These are phyloP conservation scores for Scenedesmus sp. DNA, from an alignment of 163 green algal genomes.

Conservation along the genomic window DNA sequence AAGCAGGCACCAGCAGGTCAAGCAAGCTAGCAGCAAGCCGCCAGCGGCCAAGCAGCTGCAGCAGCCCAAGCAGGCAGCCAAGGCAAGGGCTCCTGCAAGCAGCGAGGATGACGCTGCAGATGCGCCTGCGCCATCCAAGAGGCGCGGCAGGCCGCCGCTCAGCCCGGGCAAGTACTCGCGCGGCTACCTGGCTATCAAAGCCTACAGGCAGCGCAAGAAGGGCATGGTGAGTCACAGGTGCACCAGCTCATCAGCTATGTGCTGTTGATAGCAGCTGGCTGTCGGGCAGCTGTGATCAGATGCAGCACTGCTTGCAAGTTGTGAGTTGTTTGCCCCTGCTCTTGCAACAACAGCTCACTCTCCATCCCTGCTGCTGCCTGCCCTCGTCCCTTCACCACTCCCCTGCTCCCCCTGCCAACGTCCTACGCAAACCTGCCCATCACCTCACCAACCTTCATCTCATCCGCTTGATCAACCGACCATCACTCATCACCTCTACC, in stretches of 20 bases:
- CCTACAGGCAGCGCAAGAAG: constrained; percentile 39
- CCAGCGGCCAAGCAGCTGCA: neutral
- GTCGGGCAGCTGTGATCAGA: neutral
- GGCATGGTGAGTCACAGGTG: constrained; percentile 17
- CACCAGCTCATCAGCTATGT: neutral
- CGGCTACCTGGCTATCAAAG: constrained; percentile 44
- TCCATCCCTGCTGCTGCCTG: neutral
- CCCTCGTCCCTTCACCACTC: neutral
- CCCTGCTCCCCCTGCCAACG: neutral
- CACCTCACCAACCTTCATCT: neutral
- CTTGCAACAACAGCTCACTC: neutral
- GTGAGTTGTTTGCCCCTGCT: too few relatives aligned
- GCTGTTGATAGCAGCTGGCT: neutral
- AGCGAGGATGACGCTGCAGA: neutral
- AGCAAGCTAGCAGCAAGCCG: neutral
- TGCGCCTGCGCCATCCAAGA: neutral
- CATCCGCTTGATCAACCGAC: neutral
- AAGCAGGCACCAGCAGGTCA: neutral
- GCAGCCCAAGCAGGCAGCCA: constrained; percentile 28
- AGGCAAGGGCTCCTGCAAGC: neutral
- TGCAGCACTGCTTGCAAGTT: neutral
- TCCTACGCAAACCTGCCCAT: neutral
- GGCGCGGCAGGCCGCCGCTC: constrained; percentile 17
- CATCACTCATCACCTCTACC: neutral
- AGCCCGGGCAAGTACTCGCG: constrained; percentile 19